These are phyloP conservation scores for Amaranthus tricolor DNA, from an alignment of 179 eudicot genomes.

Conservation along the genomic window DNA sequence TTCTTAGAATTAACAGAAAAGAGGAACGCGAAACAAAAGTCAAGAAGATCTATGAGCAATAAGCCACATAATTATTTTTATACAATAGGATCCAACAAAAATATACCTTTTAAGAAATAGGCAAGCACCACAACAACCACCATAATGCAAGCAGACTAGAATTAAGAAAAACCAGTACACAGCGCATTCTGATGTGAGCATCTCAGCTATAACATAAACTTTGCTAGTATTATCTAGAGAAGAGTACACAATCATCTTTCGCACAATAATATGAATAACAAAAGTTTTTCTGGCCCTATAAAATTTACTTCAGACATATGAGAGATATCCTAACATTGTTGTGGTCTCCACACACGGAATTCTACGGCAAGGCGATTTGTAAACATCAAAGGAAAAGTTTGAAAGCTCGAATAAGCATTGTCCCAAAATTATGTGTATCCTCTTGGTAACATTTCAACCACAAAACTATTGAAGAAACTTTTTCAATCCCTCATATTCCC, in stretches of 20 bases:
- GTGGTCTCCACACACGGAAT: background rate
- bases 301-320: background rate
- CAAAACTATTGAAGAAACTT: too few relatives aligned
- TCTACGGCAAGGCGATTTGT: background rate
- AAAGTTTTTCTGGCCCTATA: background rate
- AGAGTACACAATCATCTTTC: background rate
- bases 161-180: slow-evolving; percentile 1
- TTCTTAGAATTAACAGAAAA: background rate
- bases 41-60: slow-evolving; percentile 7
- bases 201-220: background rate
- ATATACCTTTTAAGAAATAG: background rate
- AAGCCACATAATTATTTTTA: background rate
- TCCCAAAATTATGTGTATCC: background rate
- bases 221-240: background rate
- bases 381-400: background rate
- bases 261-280: background rate
- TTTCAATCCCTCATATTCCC: too few relatives aligned
- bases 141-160: background rate
- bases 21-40: slow-evolving; percentile 9
- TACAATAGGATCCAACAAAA: background rate
- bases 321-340: background rate
- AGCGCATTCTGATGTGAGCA: slow-evolving; percentile 8
- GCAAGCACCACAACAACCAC: slow-evolving; percentile 3
- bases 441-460: background rate
- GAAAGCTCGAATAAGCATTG: background rate